Evolutionary conservation across 1,139 yeast genomes (phyloP).

Genomic region (Taphrina deformans): DNA sequence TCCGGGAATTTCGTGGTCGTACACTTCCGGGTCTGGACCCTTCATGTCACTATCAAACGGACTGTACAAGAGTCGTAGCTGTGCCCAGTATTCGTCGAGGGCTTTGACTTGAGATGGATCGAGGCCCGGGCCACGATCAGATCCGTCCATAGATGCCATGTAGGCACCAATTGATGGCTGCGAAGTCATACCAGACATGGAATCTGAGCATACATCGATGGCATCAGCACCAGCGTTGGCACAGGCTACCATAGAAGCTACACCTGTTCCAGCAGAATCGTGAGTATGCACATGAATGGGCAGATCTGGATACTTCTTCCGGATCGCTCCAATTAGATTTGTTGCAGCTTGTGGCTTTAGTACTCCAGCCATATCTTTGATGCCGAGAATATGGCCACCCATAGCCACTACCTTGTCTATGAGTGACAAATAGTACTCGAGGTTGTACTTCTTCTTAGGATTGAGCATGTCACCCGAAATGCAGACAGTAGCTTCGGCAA

Average conservation of each 20-base stretch:
- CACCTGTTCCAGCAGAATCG: conserved; percentile 99
- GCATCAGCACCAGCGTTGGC: conserved; percentile 97
- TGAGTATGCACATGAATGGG: conserved; percentile 99
- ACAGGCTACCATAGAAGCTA: conserved; percentile 91
- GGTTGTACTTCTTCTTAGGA: conserved; percentile 91
- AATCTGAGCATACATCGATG: conserved; percentile 92
- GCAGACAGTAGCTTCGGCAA: conserved; percentile 96
- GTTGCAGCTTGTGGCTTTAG: conserved; percentile 93
- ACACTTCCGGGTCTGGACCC: conserved; percentile 99
- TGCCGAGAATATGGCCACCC: conserved; percentile 97
- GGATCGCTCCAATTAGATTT: conserved; percentile 70
- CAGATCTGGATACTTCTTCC: conserved; percentile 83
- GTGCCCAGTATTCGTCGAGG: conserved; percentile 95
- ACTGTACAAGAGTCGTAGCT: conserved; percentile 92
- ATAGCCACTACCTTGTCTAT: conserved; percentile 80
- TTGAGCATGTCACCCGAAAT: conserved; percentile 98
- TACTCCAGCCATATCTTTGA: conserved; percentile 99
- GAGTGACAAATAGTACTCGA: conserved; percentile 79
- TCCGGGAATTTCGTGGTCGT: conserved; percentile 98
- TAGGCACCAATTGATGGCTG: conserved; percentile 95
- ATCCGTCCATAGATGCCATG: conserved; percentile 85
- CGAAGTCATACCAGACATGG: conserved; percentile 97
- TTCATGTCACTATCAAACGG: conserved; percentile 97
- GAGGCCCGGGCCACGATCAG: conserved; percentile 70
- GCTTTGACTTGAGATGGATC: conserved; percentile 68